Percentiles rank a stretch among this genome's conserved stretches.
Evolutionary conservation across 2,329 filamentous ascomycete genomes (phyloP).

Genomic region (Verticillium nonalfalfae): DNA sequence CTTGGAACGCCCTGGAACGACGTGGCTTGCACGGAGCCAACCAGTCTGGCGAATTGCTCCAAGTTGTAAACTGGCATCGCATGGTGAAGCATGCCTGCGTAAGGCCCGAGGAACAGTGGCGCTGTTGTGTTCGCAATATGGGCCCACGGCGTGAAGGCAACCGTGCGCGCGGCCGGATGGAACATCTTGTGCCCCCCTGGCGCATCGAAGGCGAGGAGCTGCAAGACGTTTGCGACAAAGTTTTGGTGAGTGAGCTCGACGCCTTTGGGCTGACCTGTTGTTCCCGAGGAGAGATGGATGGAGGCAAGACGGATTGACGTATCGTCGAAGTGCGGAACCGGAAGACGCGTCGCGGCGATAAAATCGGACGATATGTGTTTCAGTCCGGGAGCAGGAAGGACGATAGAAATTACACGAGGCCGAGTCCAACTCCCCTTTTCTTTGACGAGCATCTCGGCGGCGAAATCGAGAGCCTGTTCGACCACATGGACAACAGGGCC

Average conservation of each 20-base stretch:
- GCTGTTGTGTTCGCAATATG: conserved; percentile 37
- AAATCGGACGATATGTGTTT: conserved; percentile 27
- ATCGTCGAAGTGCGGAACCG: conserved; percentile 27
- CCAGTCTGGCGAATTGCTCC: conserved; percentile 24
- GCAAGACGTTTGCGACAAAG: conserved; percentile 61
- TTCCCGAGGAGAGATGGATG: conserved; percentile 49
- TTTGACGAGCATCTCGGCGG: conserved; percentile 15
- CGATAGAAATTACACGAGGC: conserved; percentile 27
- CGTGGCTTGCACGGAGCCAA: conserved; percentile 26
- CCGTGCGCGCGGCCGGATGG: conserved; percentile 22
- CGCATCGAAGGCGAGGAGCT: conserved; percentile 21
- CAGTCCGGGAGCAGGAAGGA: conserved; percentile 15
- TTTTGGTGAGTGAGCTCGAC: conserved; percentile 83
- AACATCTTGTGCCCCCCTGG: conserved; percentile 27
- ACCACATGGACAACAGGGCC: conserved; percentile 21
- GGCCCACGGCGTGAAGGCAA: conserved; percentile 35
- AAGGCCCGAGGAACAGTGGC: conserved; percentile 33
- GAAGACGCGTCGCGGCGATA: conserved; percentile 18
- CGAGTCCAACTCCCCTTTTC: conserved; percentile 22
- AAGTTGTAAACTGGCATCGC: conserved; percentile 32
- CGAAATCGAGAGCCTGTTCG: conserved; percentile 23
- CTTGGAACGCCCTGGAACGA: conserved; percentile 32
- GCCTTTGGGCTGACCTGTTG: conserved; percentile 86
- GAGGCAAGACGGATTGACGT: conserved; percentile 18
- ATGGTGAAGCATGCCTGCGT: conserved; percentile 35